Conservation (phyloP, 1,139 yeast species). For the Lodderomyces beijingensis region DNA sequence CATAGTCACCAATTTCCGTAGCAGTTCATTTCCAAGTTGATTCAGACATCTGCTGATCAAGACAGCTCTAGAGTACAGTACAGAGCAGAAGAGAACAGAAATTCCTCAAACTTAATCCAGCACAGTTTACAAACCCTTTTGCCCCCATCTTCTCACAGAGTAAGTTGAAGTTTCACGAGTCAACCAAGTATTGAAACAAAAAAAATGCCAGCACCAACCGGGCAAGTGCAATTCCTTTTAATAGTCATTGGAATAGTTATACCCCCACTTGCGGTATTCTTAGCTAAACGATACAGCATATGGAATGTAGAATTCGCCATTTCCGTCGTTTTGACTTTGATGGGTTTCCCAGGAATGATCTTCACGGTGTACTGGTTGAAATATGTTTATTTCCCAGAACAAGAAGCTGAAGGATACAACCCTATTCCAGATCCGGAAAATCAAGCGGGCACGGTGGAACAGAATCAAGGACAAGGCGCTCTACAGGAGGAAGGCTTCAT, state of each 20-base stretch:
- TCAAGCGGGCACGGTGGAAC: slow-evolving; percentile 1
- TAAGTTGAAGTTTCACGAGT: too few species aligned
- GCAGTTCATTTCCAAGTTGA: too few species aligned
- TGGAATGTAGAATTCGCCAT: slow-evolving; percentile 35
- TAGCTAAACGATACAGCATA: slow-evolving; percentile 22
- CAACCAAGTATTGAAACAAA: background rate
- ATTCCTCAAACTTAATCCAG: too few species aligned
- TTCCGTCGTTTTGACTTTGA: slow-evolving; percentile 30
- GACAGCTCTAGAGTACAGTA: slow-evolving; percentile 2
- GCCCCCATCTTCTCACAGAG: too few species aligned
- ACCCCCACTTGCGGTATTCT: slow-evolving; percentile 39
- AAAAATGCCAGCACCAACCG: slow-evolving; percentile 5
- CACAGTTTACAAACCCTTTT: too few species aligned
- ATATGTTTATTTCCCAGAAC: slow-evolving; percentile 16
- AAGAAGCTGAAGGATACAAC: slow-evolving; percentile 8
- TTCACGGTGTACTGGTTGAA: slow-evolving; percentile 33
- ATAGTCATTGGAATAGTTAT: slow-evolving; percentile 29
- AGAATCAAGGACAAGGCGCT: slow-evolving; percentile 1
- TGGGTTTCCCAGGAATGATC: slow-evolving; percentile 36
- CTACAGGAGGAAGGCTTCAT: slow-evolving; percentile 5
- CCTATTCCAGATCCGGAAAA: slow-evolving; percentile 8
- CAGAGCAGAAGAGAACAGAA: too few species aligned
- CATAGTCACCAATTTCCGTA: too few species aligned
- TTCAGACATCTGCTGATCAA: too few species aligned
- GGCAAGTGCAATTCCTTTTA: slow-evolving; percentile 22